Percentiles rank a stretch among this genome's conserved stretches.
These are phyloP conservation scores for Filobasidium floriforme DNA, from an alignment of 768 basidiomycete genomes.

Conservation along the genomic window DNA sequence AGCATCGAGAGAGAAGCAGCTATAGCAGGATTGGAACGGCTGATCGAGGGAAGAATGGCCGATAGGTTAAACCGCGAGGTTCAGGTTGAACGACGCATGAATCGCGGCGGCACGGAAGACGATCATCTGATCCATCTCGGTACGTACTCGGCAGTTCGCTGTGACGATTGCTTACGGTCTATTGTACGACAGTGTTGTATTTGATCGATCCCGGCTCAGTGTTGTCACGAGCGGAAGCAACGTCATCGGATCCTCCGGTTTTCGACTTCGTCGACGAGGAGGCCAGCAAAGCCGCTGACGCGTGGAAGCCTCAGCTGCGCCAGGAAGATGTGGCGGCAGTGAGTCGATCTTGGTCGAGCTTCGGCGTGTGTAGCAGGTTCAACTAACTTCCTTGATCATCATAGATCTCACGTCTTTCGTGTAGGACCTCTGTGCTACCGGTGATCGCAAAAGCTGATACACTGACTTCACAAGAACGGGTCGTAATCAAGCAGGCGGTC, in stretches of 20 bases:
- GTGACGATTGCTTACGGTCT: background rate
- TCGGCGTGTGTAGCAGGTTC: background rate
- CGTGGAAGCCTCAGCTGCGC: constrained; percentile 2
- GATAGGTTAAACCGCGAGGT: background rate
- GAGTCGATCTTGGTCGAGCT: background rate
- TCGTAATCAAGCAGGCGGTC: background rate
- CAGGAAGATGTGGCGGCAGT: background rate
- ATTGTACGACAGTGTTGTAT: background rate
- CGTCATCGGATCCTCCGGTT: background rate
- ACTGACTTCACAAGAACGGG: background rate
- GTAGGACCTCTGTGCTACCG: background rate
- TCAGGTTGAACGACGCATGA: background rate
- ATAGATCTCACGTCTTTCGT: background rate
- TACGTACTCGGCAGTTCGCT: background rate
- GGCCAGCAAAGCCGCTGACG: background rate
- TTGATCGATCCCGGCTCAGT: constrained; percentile 5
- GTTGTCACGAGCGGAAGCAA: background rate
- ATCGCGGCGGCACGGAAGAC: background rate
- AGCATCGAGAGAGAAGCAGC: background rate
- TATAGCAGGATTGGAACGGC: background rate
- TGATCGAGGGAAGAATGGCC: constrained; percentile 1
- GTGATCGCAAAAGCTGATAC: background rate
- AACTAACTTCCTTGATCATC: background rate
- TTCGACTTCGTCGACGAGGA: background rate
- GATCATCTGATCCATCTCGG: constrained; percentile 1